Base-by-base conservation (phyloP, 2,329 filamentous ascomycete species). In the Xylaria multiplex region DNA sequence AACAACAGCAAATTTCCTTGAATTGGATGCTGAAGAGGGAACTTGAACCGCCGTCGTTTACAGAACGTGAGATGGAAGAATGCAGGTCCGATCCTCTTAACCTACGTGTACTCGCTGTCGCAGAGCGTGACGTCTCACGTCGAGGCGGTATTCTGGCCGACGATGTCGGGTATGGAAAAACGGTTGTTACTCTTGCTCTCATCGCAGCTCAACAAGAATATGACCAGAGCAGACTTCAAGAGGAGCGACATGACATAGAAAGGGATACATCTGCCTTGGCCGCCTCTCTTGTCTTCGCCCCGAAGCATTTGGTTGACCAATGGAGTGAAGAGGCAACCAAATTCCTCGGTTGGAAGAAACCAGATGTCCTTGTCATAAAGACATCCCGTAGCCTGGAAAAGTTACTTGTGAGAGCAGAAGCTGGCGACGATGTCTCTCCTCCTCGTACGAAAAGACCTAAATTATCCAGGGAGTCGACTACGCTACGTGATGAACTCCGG, bases 131-230 rank as follows among this genome's bases (percentile, higher is more conserved):
- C 5, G 72, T 75, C 27, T 66, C 60, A 7, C 69, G 73, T 42
- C 73, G 71, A 2, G 81, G 81, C 13, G 81, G 81, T 32, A 75
- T 83, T 8, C 71, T 82, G 6, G 81, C 81, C 1, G 81, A 83
- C 49, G 77, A 82, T 32, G 79, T 83, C 14, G 81, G 81, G 16
- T 83, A 79, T 59, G 81, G 81, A 1, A 83, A 83, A 71, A 83
- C 81, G 0, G 75, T 82, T 4, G 71, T 81, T 30, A 77, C 73
- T 6, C 75, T 83, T 13, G 80, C 77, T 1, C 71, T 82, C 4
- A 74, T 81, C 7, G 76, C 78, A 27, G 65, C 63, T 7, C 76
- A 76, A 58, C 48, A 66, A 5, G 1, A 62, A 0, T 74, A 72
- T 16, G 76, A 78, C 54, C 24, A 54, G 1, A n/a, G 2, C 0